Base-by-base conservation (phyloP, 139 green algal genomes). In the Diplosphaera chodatii region DNA sequence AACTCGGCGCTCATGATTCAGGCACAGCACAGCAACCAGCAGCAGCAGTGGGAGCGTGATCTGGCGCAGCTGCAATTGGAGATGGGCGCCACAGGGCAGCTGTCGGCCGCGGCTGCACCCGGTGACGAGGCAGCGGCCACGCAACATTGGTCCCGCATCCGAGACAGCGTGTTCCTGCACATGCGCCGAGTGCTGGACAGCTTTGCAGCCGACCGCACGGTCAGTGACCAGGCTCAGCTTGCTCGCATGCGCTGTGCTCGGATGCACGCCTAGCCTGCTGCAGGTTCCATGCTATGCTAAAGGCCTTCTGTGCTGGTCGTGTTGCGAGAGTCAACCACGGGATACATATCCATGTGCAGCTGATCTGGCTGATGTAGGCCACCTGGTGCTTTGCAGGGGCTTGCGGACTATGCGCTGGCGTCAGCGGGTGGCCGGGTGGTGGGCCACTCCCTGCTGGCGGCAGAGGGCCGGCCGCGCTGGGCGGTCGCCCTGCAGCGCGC, bases 351-450 rank as follows among this genome's bases (percentile, higher is more conserved):
- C n/a, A n/a, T n/a, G n/a, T n/a, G n/a, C n/a, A n/a, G n/a, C n/a
- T n/a, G n/a, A n/a, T n/a, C n/a, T n/a, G n/a, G n/a, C n/a, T n/a
- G n/a, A n/a, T n/a, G n/a, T n/a, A n/a, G n/a, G n/a, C n/a, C n/a
- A n/a, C n/a, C n/a, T n/a, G n/a, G n/a, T n/a, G n/a, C n/a, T n/a
- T 6, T 55, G 32, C 78, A 67, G 78, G 78, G 74, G 2, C 31
- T 68, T 66, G 65, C 70, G 23, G 78, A 83, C 67, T 83, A 56
- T 28, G 78, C 78, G 1, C 68, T 80, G 33, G 40, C 64, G 1
- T 64, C 64, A 16, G 70, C 63, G 16, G 78, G 78, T 8, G 74
- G 59, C 22, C 55, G 32, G 21, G 74, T 83, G 29, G 41, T 80
- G 33, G 69, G 68, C 1, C 78, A 83, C 67, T 74, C 67, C 0